Percentiles rank a stretch among this genome's conserved stretches.
Evolutionary conservation across 805 yeast species (phyloP).

Genomic region (Lipomyces sp.): DNA sequence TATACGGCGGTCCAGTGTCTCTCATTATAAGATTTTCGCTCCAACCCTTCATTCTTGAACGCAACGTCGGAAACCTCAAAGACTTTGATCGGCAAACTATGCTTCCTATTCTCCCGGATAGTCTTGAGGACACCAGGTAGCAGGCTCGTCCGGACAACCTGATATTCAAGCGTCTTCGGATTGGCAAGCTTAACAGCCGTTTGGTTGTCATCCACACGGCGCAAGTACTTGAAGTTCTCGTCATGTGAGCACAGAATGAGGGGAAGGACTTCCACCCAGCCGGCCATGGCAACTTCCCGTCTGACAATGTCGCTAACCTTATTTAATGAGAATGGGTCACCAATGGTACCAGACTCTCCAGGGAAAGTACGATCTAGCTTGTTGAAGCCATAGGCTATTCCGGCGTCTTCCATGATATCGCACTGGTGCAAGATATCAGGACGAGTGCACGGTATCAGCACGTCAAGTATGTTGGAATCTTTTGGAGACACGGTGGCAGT

Average conservation of each 20-base stretch:
- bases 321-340: constrained; percentile 88
- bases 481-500: constrained; percentile 58
- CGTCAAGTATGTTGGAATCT: constrained; percentile 60
- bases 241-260: constrained; percentile 94
- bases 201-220: constrained; percentile 72
- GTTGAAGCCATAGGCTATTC: constrained; percentile 93
- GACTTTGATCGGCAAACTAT: constrained; percentile 90
- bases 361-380: constrained; percentile 82
- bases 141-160: constrained; percentile 94
- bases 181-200: constrained; percentile 88
- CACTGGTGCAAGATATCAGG: constrained; percentile 95
- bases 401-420: constrained; percentile 98
- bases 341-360: constrained; percentile 74
- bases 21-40: constrained; percentile 89
- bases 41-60: constrained; percentile 74
- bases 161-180: constrained; percentile 96
- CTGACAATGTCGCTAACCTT: constrained; percentile 89
- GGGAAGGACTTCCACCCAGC: constrained; percentile 96
- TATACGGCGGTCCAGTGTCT: constrained; percentile 94
- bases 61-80: constrained; percentile 96
- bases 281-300: constrained; percentile 88
- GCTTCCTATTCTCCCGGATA: constrained; percentile 93
- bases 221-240: constrained; percentile 89
- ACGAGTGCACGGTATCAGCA: constrained; percentile 88
- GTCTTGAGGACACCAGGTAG: constrained; percentile 95